Evolutionary conservation across 768 basidiomycete species (phyloP), one percentile per base, ranked within the genome.

Genomic region (Kwoniella newhampshirensis): DNA sequence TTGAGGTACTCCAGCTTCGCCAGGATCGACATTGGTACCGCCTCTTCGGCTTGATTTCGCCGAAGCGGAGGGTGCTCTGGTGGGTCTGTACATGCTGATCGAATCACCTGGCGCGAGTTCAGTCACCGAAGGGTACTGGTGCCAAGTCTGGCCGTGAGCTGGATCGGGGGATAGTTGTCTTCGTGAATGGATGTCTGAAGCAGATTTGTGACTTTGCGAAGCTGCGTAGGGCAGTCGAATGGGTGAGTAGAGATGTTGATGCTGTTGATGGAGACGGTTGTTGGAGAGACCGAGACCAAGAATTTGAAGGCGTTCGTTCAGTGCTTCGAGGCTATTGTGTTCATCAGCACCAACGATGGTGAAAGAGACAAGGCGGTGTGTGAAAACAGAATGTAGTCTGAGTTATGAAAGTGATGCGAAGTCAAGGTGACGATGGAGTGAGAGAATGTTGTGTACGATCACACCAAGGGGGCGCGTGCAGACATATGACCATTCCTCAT

Each of bases 11-110:
- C 30, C 41, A n/a, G 17, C 48, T n/a, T 56, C 54, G 32, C 48
- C 63, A 2, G 57, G 63, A 46, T 73, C 68, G 18, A 70, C 64
- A 46, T 73, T 67, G 1, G 71, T 73, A 3, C 68, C 71, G 2
- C 65, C 71, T n/a, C 57, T 40, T 25, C 67, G 47, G 26, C 45
- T 27, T n/a, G 62, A 57, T 18, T 53, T 39, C 13, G 48, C 49
- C 13, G 58, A 54, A 28, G 48, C 35, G 35, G 55, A 56, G 5
- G 67, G 62, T 30, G 59, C 52, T 26, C 66, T 49, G 9, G 56
- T 51, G 1, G 64, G 67, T 30, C 66, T 52, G 46, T 71, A 71
- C 69, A 71, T 71, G 45, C 62, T 64, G 20, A 68, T 54, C 20
- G 61, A 63, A 43, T 71, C 70, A 11, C 42, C 40, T 6, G 67